phyloP scores from a whole-genome alignment of 495 filamentous ascomycete species.

The Bryoglossum gracile region DNA sequence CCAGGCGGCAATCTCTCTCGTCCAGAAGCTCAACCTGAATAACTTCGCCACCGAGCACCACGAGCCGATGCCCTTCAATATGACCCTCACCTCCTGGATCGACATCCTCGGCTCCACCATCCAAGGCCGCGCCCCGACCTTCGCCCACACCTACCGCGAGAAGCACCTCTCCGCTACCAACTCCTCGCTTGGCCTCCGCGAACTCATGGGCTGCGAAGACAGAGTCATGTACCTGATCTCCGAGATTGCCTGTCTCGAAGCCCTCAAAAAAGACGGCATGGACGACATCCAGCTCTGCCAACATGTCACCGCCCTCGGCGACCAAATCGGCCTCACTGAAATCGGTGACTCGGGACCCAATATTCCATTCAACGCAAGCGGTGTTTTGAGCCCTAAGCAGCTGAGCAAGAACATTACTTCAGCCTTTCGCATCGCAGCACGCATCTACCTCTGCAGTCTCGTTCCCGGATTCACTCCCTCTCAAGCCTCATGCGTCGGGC shows the following conservation, averaged over 20 bases:
- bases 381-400: conserved; percentile 71
- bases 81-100: conserved; percentile 93
- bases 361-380: conserved; percentile 54
- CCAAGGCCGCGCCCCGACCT: conserved; percentile 73
- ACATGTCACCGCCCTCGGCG: conserved; percentile 73
- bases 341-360: conserved; percentile 34
- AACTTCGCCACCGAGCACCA: conserved; percentile 50
- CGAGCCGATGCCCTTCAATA: conserved; percentile 78
- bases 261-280: conserved; percentile 72
- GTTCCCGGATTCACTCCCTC: conserved; percentile 77
- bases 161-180: conserved; percentile 71
- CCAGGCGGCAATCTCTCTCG: conserved; percentile 76
- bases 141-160: conserved; percentile 85
- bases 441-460: conserved; percentile 90
- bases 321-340: conserved; percentile 79
- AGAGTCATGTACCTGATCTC: conserved; percentile 97
- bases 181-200: conserved; percentile 65
- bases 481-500: conserved; percentile 59
- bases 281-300: conserved; percentile 76
- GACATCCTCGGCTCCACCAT: conserved; percentile 95
- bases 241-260: conserved; percentile 92
- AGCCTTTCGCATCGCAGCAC: conserved; percentile 84
- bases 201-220: conserved; percentile 98
- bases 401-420: conserved; percentile 79
- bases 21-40: conserved; percentile 77